These are phyloP conservation scores for Annulohypoxylon maeteangense DNA, from an alignment of 495 filamentous ascomycete genomes.

Conservation along the genomic window DNA sequence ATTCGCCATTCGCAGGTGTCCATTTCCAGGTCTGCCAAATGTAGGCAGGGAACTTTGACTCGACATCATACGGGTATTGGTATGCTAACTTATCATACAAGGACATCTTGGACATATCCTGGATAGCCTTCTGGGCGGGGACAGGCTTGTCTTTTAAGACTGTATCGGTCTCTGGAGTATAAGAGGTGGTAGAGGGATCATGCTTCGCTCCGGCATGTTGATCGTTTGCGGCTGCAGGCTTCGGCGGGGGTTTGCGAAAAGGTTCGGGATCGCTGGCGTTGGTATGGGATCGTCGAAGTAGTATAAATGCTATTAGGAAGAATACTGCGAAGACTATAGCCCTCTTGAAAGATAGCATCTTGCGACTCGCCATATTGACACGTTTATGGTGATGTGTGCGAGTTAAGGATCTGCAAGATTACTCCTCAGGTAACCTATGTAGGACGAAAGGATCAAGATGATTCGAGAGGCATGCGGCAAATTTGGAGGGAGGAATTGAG, in stretches of 20 bases:
- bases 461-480: slow-evolving; percentile 32
- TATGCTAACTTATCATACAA: slow-evolving; percentile 87
- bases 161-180: slow-evolving; percentile 24
- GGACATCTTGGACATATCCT: slow-evolving; percentile 68
- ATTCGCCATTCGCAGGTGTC: slow-evolving; percentile 81
- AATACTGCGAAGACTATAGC: slow-evolving; percentile 74
- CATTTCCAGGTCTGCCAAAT: slow-evolving; percentile 99
- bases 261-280: slow-evolving; percentile 37
- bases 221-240: slow-evolving; percentile 41
- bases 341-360: slow-evolving; percentile 74
- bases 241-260: slow-evolving; percentile 54
- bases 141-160: slow-evolving; percentile 34
- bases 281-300: slow-evolving; percentile 72
- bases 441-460: slow-evolving; percentile 8
- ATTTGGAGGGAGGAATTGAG: slow-evolving; percentile 19
- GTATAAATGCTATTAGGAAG: slow-evolving; percentile 74
- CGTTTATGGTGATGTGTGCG: not conserved
- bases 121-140: slow-evolving; percentile 58
- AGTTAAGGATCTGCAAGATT: not conserved
- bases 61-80: slow-evolving; percentile 91
- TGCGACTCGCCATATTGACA: slow-evolving; percentile 25
- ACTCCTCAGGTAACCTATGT: slow-evolving; percentile 15
- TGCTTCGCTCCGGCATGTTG: slow-evolving; percentile 40
- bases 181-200: slow-evolving; percentile 43
- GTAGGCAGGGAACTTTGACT: slow-evolving; percentile 90